Conservation (phyloP, 1,284 basidiomycete genomes). For the Fomitopsis palustris region DNA sequence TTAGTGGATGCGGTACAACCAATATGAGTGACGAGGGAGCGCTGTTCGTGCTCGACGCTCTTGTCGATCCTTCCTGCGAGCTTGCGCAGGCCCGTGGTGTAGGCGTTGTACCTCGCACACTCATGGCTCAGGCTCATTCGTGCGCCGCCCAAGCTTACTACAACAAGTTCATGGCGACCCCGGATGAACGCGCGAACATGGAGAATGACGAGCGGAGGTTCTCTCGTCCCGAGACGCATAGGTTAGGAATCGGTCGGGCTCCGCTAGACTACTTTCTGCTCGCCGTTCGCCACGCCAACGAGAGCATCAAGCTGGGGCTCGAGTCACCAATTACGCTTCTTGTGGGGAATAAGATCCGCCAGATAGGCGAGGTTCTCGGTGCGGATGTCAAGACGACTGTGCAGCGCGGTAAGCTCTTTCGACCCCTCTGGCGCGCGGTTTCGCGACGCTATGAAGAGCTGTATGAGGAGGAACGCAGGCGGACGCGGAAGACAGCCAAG, state of each 20-base stretch:
- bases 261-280: conserved; percentile 4
- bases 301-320: conserved; percentile 10
- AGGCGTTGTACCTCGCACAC: neutral
- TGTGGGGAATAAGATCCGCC: conserved; percentile 4
- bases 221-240: conserved; percentile 1
- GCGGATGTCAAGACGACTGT: conserved; percentile 2
- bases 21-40: conserved; percentile 7
- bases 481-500: neutral
- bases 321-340: conserved; percentile 3
- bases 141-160: conserved; percentile 9
- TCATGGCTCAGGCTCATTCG: conserved; percentile 9
- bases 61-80: conserved; percentile 4
- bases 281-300: conserved; percentile 9
- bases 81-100: neutral
- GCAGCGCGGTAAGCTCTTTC: conserved; percentile 1
- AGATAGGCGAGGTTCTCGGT: conserved; percentile 5
- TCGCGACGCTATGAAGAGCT: neutral
- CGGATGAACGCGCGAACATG: neutral
- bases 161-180: conserved; percentile 4
- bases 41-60: conserved; percentile 7
- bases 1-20: conserved; percentile 8
- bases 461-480: neutral
- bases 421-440: conserved; percentile 8
- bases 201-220: conserved; percentile 5
- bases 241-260: neutral